phyloP scores from a whole-genome alignment of 179 eudicot genomes.

The Kewa caespitosa region DNA sequence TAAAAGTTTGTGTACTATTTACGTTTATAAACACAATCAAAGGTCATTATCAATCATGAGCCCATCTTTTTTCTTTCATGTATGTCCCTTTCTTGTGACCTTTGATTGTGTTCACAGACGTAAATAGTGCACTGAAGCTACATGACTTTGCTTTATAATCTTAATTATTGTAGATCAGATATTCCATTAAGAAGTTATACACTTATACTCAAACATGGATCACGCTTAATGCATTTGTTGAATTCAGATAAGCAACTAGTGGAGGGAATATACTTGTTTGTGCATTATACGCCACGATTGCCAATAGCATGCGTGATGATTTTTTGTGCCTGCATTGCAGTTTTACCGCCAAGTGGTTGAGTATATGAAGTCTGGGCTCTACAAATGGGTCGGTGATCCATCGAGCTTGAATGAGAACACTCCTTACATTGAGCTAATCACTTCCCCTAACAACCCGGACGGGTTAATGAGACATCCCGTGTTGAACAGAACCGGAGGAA shows the following conservation, averaged over 20 bases:
- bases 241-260: background rate
- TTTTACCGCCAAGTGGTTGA: constrained; percentile 73
- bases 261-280: background rate
- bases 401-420: constrained; percentile 38
- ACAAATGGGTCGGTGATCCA: constrained; percentile 87
- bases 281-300: background rate
- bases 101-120: constrained; percentile 7
- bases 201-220: background rate
- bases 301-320: background rate
- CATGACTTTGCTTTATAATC: background rate
- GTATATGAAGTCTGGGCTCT: constrained; percentile 72
- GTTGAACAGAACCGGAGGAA: constrained; percentile 58
- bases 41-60: constrained; percentile 2
- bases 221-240: background rate
- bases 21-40: too few relatives aligned
- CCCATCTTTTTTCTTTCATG: background rate
- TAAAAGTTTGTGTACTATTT: background rate
- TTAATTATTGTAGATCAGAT: too few relatives aligned
- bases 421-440: constrained; percentile 86
- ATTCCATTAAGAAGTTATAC: background rate
- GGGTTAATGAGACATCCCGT: constrained; percentile 63
- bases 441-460: constrained; percentile 96
- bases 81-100: background rate
- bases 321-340: constrained; percentile 37
- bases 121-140: background rate